Evolutionary conservation across 352 stramenopile genomes (phyloP).

Genomic region (Phytopythium chamaehyphon): DNA sequence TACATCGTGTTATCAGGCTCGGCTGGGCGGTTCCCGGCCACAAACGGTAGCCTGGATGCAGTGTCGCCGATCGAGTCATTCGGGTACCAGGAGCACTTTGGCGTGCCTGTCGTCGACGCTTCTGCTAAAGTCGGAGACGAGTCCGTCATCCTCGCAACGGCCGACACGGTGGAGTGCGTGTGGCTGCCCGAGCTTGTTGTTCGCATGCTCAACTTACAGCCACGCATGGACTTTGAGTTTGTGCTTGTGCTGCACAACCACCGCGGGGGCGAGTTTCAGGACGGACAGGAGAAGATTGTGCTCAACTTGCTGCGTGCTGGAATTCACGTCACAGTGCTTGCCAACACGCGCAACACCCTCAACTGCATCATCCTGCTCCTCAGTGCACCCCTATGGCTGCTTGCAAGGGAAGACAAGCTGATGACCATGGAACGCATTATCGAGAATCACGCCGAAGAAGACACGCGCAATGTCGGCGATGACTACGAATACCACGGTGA

Average conservation of each 20-base stretch:
- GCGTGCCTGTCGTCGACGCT: conserved; percentile 32
- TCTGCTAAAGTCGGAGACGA: conserved; percentile 21
- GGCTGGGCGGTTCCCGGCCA: conserved; percentile 22
- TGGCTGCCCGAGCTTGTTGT: conserved; percentile 51
- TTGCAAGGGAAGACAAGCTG: conserved; percentile 58
- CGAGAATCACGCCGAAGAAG: conserved; percentile 54
- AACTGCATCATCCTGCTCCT: conserved; percentile 42
- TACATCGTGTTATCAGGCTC: conserved; percentile 46
- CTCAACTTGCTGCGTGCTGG: conserved; percentile 35
- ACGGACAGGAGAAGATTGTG: conserved; percentile 37
- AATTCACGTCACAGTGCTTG: conserved; percentile 47
- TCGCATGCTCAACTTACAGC: conserved; percentile 58
- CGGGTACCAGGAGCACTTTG: conserved; percentile 56
- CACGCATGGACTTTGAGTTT: conserved; percentile 58
- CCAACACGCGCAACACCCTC: conserved; percentile 46
- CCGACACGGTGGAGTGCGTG: conserved; percentile 40
- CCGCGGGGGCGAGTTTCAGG: conserved; percentile 15
- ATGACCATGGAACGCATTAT: conserved; percentile 59
- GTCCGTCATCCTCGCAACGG: conserved; percentile 25
- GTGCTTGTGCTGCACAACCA: conserved; percentile 45
- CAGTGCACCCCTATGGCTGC: conserved; percentile 50
- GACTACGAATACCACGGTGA: conserved; percentile 56
- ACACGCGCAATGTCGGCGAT: conserved; percentile 37
- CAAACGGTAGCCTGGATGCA: conserved; percentile 16
- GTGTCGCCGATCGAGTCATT: conserved; percentile 23